phyloP scores from a whole-genome alignment of 1,284 basidiomycete species.

The Malassezia dermatis region DNA sequence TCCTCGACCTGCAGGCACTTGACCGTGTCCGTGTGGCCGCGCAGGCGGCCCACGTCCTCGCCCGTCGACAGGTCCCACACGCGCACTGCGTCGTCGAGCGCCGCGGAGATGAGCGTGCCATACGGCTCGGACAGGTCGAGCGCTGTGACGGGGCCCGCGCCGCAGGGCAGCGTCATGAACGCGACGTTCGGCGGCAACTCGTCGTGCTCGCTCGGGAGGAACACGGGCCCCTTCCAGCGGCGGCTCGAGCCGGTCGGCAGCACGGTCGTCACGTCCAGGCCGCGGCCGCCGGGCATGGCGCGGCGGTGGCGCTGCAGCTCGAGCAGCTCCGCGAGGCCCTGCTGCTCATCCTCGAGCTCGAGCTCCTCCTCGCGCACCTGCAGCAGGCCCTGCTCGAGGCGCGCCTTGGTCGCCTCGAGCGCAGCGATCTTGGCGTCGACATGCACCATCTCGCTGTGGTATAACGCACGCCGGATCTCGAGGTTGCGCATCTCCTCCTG shows the following conservation, averaged over 20 bases:
- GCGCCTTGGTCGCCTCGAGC: slow-evolving; percentile 67
- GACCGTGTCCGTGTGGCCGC: slow-evolving; percentile 51
- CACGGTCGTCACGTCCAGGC: slow-evolving; percentile 25
- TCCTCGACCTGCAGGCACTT: slow-evolving; percentile 91
- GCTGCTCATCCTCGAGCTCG: slow-evolving; percentile 70
- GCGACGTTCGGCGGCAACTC: slow-evolving; percentile 85
- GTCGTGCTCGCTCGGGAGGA: slow-evolving; percentile 93
- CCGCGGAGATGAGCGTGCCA: slow-evolving; percentile 70
- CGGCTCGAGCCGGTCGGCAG: slow-evolving; percentile 26
- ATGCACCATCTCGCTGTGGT: slow-evolving; percentile 26
- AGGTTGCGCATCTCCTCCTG: slow-evolving; percentile 36
- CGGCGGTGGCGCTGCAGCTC: slow-evolving; percentile 37
- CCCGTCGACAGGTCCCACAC: slow-evolving; percentile 75
- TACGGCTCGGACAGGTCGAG: slow-evolving; percentile 96
- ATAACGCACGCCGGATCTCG: slow-evolving; percentile 25
- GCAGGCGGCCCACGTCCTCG: slow-evolving; percentile 46
- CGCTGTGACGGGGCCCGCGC: slow-evolving; percentile 70
- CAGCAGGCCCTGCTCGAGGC: slow-evolving; percentile 71
- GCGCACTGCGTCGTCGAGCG: slow-evolving; percentile 57
- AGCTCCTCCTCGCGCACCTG: slow-evolving; percentile 87
- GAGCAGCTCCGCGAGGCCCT: slow-evolving; percentile 36
- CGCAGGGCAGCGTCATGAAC: slow-evolving; percentile 84
- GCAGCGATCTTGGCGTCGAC: slow-evolving; percentile 52
- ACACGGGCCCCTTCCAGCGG: slow-evolving; percentile 57
- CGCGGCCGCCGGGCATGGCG: slow-evolving; percentile 43